A percentile compares a stretch with the other conserved stretches of the same genome.
These are phyloP conservation scores for Talaromyces sp. DNA, from an alignment of 2,329 filamentous ascomycete genomes.

Conservation along the genomic window DNA sequence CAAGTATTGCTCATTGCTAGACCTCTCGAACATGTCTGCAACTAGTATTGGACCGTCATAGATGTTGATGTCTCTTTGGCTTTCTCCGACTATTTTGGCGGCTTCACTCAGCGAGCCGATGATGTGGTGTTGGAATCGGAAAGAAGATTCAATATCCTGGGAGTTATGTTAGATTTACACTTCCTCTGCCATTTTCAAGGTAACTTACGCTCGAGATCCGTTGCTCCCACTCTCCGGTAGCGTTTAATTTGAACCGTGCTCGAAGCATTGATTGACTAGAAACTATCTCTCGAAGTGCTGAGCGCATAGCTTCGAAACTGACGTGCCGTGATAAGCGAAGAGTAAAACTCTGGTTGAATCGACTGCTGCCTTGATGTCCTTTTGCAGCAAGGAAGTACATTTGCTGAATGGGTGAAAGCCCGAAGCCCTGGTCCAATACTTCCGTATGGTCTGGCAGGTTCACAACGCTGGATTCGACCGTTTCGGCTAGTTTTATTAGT, in stretches of 20 bases:
- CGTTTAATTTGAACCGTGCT: slow-evolving; percentile 5
- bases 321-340: slow-evolving; percentile 20
- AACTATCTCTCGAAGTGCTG: slow-evolving; percentile 27
- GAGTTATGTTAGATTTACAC: slow-evolving; percentile 10
- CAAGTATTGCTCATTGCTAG: slow-evolving; percentile 15
- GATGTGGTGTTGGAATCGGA: slow-evolving; percentile 20
- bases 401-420: slow-evolving; percentile 31
- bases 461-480: slow-evolving; percentile 19
- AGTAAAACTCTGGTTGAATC: slow-evolving; percentile 15
- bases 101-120: slow-evolving; percentile 13
- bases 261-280: slow-evolving; percentile 27
- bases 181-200: background rate
- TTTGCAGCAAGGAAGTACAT: slow-evolving; percentile 27
- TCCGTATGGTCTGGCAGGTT: slow-evolving; percentile 20
- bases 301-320: slow-evolving; percentile 21
- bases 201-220: slow-evolving; percentile 8
- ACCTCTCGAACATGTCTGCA: slow-evolving; percentile 35
- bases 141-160: slow-evolving; percentile 21
- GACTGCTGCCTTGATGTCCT: slow-evolving; percentile 21
- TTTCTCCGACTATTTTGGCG: slow-evolving; percentile 23
- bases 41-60: slow-evolving; percentile 33
- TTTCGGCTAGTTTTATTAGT: slow-evolving; percentile 27
- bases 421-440: slow-evolving; percentile 25
- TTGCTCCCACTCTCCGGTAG: slow-evolving; percentile 18
- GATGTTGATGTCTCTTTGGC: slow-evolving; percentile 20